Conservation (phyloP, 2,329 filamentous ascomycete species). For the Lasiodiplodia gonubiensis region DNA sequence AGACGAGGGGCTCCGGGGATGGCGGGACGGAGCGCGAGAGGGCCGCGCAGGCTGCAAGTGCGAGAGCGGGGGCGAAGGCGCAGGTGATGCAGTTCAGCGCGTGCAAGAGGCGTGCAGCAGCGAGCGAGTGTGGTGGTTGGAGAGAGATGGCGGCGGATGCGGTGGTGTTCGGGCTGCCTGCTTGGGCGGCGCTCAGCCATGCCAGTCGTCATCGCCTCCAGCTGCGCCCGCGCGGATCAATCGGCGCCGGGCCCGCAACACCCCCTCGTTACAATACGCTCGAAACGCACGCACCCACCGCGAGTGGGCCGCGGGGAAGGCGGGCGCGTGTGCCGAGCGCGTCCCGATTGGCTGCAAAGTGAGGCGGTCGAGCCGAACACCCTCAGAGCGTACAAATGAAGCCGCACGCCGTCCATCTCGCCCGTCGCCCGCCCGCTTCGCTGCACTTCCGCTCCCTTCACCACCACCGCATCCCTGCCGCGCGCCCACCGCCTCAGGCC, state of each 20-base stretch:
- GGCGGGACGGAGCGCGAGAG: slow-evolving; percentile 74
- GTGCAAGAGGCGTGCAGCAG: background rate
- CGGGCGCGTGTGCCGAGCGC: slow-evolving; percentile 7
- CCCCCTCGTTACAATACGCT: slow-evolving; percentile 16
- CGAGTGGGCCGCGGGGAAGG: slow-evolving; percentile 21
- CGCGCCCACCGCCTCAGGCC: background rate
- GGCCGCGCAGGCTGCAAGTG: slow-evolving; percentile 17
- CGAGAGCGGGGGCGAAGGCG: background rate
- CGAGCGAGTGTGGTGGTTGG: slow-evolving; percentile 13
- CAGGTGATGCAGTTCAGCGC: background rate
- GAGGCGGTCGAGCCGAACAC: slow-evolving; percentile 25
- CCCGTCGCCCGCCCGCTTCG: slow-evolving; percentile 7
- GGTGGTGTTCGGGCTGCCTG: background rate
- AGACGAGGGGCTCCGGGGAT: slow-evolving; percentile 60
- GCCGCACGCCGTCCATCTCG: slow-evolving; percentile 20
- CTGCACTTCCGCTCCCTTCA: slow-evolving; percentile 12
- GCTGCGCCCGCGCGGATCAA: slow-evolving; percentile 15
- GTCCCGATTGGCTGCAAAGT: slow-evolving; percentile 25
- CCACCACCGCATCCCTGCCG: slow-evolving; percentile 15
- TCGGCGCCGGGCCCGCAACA: slow-evolving; percentile 2
- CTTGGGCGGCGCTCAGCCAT: slow-evolving; percentile 6
- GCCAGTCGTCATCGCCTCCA: slow-evolving; percentile 20
- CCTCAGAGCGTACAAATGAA: slow-evolving; percentile 23
- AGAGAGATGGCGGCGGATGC: background rate
- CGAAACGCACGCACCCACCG: slow-evolving; percentile 1